Base-by-base conservation (phyloP, 805 yeast genomes). In the Candida vartiovaarae region DNA sequence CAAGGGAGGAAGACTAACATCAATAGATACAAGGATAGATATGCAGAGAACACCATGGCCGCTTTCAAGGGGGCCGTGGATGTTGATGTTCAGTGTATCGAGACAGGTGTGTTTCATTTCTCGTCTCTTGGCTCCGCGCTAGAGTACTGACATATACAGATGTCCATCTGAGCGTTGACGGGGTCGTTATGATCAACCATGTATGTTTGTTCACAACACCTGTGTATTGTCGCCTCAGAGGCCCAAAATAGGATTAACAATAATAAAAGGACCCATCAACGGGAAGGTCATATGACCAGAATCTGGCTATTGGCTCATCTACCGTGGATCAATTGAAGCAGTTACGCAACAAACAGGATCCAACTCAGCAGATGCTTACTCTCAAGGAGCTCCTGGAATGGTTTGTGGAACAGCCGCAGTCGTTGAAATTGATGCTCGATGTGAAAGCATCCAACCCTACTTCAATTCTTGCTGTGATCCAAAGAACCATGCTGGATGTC, bases 171-270 rank as follows among this genome's bases (percentile, higher is more conserved):
- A 64, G 80, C 1, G 51, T 55, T 3, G 84, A 78, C 52, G 75
- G 75, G n/a, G 64, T 65, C 4, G 70, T 77, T 3, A 76, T 78
- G 20, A 63, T 78, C 39, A 72, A 73, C 48, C 84, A 78, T 51
- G 50, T 45, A 39, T 23, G 43, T 41, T 3, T 15, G 8, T 15
- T 15, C 20, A 15, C 20, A 15, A 15, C 4, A 25, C 6, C 8
- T 8, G 5, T 20, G 23, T 23, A 8, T 7, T 20, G 15, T 30
- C 7, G 26, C 5, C 7, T 28, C 31, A 33, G 7, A n/a, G 6
- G 26, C 36, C 5, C 25, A n/a, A 10, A 20, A 6, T 34, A 23
- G n/a, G n/a, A 7, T 6, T 28, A 39, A 32, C 39, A 41, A 41
- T 36, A 40, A 4, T 7, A 27, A 20, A 30, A 43, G 41, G 84